Base-by-base conservation (phyloP, 352 stramenopile species). In the Proteromonas lacertae region DNA sequence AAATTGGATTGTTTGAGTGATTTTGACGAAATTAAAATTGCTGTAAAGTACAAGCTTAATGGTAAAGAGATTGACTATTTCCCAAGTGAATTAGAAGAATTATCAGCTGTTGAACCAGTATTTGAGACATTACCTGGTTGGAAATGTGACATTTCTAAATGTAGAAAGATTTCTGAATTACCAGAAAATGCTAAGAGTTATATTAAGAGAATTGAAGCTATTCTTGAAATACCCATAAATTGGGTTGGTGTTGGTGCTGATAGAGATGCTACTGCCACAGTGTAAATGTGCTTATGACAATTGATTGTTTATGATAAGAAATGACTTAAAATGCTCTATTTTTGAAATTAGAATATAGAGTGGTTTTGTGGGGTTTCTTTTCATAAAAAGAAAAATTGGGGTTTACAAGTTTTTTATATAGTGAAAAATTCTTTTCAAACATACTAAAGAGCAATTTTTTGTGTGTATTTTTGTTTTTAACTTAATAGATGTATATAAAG, bases 1-100 rank as follows among this genome's bases (percentile, higher is more conserved):
- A 98, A 96, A 61, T 55, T 98, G 30, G 87, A 98, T 57, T 81
- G 95, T 30, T 61, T 98, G 33, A 93, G 80, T 23, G 82, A 82
- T n/a, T 54, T 96, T 19, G 52, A 80, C 34, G 68, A 78, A 45
- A 63, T 87, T 14, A 83, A 92, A 57, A 73, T 94, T 50, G 81
- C 72, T 39, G 69, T 81, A 30, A 66, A 68, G 2, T 94, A 94
- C 66, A 82, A 69, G 57, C 59, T 81, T 63, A 66, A 89, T 32
- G 79, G 73, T 49, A 69, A 82, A 57, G 77, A 82, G 49, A 51
- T 93, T 18, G 59, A 66, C 10, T 69, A 65, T 21, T 92, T 93
- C 74, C 79, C 79, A 30, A 83, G 74, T 19, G 83, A 74, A 55
- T 57, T 93, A 32, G 66, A 84, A 48, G 41, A 77, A 39, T 62